Base-by-base conservation (phyloP, 257 asterid genomes). In the Solanum medicagineum region DNA sequence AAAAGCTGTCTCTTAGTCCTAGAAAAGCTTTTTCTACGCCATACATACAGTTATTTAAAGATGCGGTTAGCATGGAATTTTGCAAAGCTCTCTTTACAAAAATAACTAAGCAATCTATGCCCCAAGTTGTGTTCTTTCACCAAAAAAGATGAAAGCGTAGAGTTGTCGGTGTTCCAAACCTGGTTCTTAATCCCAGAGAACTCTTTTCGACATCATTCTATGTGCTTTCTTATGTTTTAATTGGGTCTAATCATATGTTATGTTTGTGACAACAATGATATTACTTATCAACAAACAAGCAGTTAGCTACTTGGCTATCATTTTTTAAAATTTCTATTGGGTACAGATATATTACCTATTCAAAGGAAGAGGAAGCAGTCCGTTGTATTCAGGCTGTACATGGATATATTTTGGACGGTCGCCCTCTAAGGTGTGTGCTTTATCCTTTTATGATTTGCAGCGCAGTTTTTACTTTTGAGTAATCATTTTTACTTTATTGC, bases 341-440 rank as follows among this genome's bases (percentile, higher is more conserved):
- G 81, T 62, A 56, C 86, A 96, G 99, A 91, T 95, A 96, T 92
- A 93, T 95, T 65, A 96, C 99, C 73, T 96, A 92, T 87, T 90
- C 95, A 83, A 95, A 93, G 85, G 99, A 93, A 90, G 98, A 95
- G 83, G 99, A 96, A 86, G 99, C 98, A 71, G 92, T 94, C 81
- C 95, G 98, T 10, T 95, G 99, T 87, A 96, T 96, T 87, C 99
- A 94, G 92, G 90, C 95, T 7, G 99, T 95, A 77, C 98, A 96
- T 93, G 98, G 98, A 73, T 96, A 89, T 92, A 73, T 90, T 79
- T 90, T 96, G 93, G 99, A 96, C 81, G 95, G 94, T 74, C 93
- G 91, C 88, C 87, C 94, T 83, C 87, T 96, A 89, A 95, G 90
- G 99, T 91, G 71, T 88, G 92, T 81, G 60, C 89, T 68, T 83